Conservation (phyloP, 169 alveolate genomes). For the Plasmodium cynomolgi region DNA sequence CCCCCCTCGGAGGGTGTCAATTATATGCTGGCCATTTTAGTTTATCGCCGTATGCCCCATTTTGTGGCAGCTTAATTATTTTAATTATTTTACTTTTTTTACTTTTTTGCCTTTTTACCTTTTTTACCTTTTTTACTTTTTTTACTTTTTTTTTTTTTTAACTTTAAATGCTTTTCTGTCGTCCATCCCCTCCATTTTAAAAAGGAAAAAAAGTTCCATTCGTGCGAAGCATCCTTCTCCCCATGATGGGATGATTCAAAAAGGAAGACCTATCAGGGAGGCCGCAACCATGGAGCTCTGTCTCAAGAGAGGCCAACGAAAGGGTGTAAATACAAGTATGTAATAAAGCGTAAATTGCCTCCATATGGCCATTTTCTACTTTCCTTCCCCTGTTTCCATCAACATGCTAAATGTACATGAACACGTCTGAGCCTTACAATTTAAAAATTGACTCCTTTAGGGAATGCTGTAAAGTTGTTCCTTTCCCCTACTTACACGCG, state of each 20-base stretch:
- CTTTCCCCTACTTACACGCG: not conserved
- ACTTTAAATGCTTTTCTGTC: not conserved
- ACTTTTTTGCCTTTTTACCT: not conserved
- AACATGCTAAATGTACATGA: not conserved
- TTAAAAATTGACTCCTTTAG: not conserved
- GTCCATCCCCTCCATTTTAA: not conserved
- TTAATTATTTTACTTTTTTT: not conserved
- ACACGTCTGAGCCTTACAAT: not conserved
- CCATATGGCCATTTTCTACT: not conserved
- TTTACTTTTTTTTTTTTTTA: not conserved
- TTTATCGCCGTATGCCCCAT: not conserved
- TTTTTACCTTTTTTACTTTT: not conserved
- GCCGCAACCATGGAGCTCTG: not conserved
- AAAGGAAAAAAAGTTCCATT: not conserved
- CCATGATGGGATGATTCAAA: not conserved
- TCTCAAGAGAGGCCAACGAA: not conserved
- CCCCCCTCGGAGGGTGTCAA: not conserved
- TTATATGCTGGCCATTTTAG: not conserved
- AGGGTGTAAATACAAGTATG: not conserved
- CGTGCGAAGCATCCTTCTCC: not conserved
- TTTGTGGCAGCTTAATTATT: not conserved
- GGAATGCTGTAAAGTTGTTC: not conserved
- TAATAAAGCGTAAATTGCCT: not conserved
- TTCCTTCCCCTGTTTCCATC: not conserved
- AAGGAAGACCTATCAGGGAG: not conserved